These are phyloP conservation scores for Zygoascus sp. DNA, from an alignment of 1,139 yeast species.

Conservation along the genomic window DNA sequence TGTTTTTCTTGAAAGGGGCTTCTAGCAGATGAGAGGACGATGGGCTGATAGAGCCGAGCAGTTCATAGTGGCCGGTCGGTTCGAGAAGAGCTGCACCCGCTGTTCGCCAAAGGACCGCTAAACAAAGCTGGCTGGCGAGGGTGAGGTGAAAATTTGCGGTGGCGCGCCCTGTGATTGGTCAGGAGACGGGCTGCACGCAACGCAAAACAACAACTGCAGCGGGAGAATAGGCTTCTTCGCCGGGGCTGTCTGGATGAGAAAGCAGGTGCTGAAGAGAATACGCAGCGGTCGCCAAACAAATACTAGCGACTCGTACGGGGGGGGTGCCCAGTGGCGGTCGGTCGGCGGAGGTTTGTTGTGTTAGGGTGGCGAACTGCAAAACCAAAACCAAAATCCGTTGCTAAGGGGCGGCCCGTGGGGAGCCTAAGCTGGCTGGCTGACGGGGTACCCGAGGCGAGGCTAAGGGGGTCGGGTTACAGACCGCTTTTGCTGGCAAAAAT, in stretches of 20 bases:
- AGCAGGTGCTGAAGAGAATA: not conserved
- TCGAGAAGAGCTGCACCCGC: not conserved
- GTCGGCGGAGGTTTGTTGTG: not conserved
- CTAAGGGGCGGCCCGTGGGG: not conserved
- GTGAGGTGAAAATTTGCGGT: slow-evolving; percentile 6
- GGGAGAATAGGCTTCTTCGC: not conserved
- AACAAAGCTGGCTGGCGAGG: slow-evolving; percentile 3
- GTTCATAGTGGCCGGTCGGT: slow-evolving; percentile 4
- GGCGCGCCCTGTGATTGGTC: slow-evolving; percentile 5
- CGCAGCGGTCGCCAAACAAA: not conserved
- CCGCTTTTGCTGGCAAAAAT: no score
- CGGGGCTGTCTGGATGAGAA: not conserved
- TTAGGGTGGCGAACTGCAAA: slow-evolving; percentile 2
- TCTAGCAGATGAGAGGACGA: not conserved
- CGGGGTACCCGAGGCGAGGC: no score
- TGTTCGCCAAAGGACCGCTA: no score
- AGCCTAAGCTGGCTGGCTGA: no score
- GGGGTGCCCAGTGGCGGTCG: not conserved
- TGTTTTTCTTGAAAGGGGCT: no score
- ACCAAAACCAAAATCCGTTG: not conserved
- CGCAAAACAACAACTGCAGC: not conserved
- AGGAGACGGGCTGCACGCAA: not conserved
- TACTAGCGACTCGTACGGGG: not conserved
- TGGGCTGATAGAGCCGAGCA: not conserved
- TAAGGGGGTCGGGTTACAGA: no score